Conservation (phyloP, 192 early-diverging fungal species). For the Entrophospora sp. region DNA sequence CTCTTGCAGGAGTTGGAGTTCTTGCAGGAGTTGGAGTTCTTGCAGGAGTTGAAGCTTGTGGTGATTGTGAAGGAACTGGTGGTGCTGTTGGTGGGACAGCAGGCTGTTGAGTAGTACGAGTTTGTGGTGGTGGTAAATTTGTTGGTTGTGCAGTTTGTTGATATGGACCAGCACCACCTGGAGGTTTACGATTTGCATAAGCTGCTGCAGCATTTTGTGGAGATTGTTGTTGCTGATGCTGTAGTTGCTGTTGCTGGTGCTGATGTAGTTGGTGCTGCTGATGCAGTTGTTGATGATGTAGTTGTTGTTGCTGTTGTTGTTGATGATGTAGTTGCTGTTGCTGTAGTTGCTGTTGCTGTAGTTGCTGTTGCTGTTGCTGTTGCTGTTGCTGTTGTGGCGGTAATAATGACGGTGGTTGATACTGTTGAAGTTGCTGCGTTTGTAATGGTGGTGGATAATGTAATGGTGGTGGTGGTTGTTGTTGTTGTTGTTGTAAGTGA, state of each 20-base stretch:
- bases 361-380: neutral
- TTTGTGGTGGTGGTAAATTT: too few species aligned
- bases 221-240: conserved; percentile 23
- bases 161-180: too few species aligned
- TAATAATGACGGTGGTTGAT: conserved; percentile 22
- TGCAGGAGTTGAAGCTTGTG: too few species aligned
- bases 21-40: conserved; percentile 33
- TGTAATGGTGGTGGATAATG: conserved; percentile 19
- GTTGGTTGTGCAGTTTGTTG: too few species aligned
- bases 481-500: neutral
- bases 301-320: neutral
- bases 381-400: conserved; percentile 5
- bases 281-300: neutral
- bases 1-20: conserved; percentile 34
- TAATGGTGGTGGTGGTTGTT: neutral
- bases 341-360: neutral
- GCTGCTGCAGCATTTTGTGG: too few species aligned
- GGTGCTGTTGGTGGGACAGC: too few species aligned
- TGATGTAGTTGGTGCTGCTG: conserved; percentile 14
- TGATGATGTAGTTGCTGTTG: neutral
- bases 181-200: too few species aligned
- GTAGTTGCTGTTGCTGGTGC: conserved; percentile 15
- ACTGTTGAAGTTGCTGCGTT: conserved; percentile 26
- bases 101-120: too few species aligned
- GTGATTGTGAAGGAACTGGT: too few species aligned